A percentile compares a stretch with the other conserved stretches of the same genome.
Evolutionary conservation across 495 filamentous ascomycete species (phyloP).

Genomic region (Trichocladium antarcticum): DNA sequence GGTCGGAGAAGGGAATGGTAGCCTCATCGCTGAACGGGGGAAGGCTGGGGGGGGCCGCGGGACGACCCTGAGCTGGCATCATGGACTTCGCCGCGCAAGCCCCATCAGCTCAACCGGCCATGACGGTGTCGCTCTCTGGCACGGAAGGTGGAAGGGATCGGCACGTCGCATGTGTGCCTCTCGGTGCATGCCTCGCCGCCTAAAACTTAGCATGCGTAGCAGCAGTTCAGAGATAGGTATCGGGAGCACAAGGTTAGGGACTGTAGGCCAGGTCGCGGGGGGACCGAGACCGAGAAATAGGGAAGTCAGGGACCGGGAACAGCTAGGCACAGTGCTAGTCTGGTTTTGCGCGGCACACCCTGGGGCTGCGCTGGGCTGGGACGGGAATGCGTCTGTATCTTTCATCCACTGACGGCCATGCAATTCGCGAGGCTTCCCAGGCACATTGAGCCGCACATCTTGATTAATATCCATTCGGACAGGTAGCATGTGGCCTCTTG

Average conservation of each 20-base stretch:
- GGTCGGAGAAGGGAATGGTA: constrained; percentile 23
- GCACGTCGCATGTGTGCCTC: constrained; percentile 15
- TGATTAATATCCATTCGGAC: too few species aligned
- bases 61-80: constrained; percentile 23
- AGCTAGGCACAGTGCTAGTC: not conserved
- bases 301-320: not conserved
- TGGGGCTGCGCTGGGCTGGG: not conserved
- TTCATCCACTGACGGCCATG: not conserved
- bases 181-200: constrained; percentile 8
- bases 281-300: not conserved
- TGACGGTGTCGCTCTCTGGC: constrained; percentile 13
- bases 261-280: not conserved
- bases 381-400: not conserved
- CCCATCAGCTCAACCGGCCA: constrained; percentile 23
- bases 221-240: not conserved
- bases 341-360: not conserved
- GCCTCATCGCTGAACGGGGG: constrained; percentile 20
- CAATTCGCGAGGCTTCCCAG: not conserved
- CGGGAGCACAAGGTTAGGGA: not conserved
- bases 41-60: constrained; percentile 17
- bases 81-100: constrained; percentile 22
- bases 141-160: constrained; percentile 14
- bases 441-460: too few species aligned
- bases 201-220: not conserved
- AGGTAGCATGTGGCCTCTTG: not conserved